phyloP scores from a whole-genome alignment of 768 basidiomycete species.

The Trametes gibbosa region DNA sequence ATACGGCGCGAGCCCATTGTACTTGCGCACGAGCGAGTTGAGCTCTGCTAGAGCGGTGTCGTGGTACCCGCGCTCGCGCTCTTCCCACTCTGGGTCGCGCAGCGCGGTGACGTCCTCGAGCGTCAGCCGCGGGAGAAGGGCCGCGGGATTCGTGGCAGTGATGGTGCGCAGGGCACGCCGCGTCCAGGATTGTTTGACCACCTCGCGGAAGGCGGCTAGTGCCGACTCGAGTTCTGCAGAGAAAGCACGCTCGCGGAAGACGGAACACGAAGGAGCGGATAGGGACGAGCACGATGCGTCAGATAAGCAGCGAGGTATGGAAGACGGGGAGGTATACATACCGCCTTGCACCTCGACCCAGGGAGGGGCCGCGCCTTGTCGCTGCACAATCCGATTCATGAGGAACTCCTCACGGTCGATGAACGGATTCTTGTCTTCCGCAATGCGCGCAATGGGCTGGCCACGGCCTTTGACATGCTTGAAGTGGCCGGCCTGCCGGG shows the following conservation, averaged over 20 bases:
- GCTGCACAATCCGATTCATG: slow-evolving; percentile 82
- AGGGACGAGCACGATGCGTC: not conserved
- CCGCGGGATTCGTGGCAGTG: slow-evolving; percentile 41
- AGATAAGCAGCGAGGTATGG: not conserved
- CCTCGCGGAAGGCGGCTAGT: slow-evolving; percentile 57
- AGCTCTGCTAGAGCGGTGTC: slow-evolving; percentile 65
- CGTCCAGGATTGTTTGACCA: slow-evolving; percentile 68
- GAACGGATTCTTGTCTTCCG: slow-evolving; percentile 56
- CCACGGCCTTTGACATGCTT: slow-evolving; percentile 69
- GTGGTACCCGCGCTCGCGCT: slow-evolving; percentile 65
- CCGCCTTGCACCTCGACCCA: slow-evolving; percentile 84
- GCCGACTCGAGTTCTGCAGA: slow-evolving; percentile 63
- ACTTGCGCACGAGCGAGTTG: slow-evolving; percentile 72
- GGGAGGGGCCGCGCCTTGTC: slow-evolving; percentile 78
- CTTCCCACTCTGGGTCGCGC: slow-evolving; percentile 71
- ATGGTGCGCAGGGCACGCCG: slow-evolving; percentile 69
- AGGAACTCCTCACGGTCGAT: slow-evolving; percentile 78
- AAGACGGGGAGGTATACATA: slow-evolving; percentile 27
- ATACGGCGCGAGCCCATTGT: slow-evolving; percentile 79
- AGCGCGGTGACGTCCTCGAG: slow-evolving; percentile 39
- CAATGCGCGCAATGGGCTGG: slow-evolving; percentile 42
- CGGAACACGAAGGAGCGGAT: not conserved
- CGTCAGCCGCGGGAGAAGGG: slow-evolving; percentile 35
- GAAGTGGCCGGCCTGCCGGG: slow-evolving; percentile 65
- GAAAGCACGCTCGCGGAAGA: not conserved